Evolutionary conservation across 192 early-diverging fungal genomes (phyloP), one percentile per base, ranked within the genome.

Genomic region (Cetraspora pellucida): DNA sequence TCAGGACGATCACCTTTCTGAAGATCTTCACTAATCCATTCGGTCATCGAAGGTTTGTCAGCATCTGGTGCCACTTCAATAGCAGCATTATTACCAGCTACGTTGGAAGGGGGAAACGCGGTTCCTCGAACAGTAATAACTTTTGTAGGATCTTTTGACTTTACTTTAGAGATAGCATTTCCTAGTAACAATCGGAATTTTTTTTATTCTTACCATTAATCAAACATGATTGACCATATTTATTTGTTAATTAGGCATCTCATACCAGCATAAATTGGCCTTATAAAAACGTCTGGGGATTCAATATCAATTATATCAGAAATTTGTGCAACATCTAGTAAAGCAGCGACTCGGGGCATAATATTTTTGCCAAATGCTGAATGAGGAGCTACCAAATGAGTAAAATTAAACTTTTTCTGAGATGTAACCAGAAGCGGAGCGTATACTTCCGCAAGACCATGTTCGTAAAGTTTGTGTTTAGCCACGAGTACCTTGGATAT

Each of bases 161-260:
- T 93, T 74, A 99, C 97, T 0, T 92, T 97, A 47, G 97, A 96
- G 84, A 99, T 92, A 23, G 96, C 97, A 79, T 99, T 99, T 74
- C 94, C 92, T 93, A 54, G 11, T 54, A 19, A 17, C 17, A 52
- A 17, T 54, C 4, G 16, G 5, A 54, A 54, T 19, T 4, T 19
- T 52, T 16, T 16, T 16, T 52, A 9, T 16, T 52, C n/a, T n/a
- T n/a, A n/a, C n/a, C n/a, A 52, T 19, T 54, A 4, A 54, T 54
- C 13, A 54, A 54, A 17, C 9, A 54, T 13, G 0, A 54, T 19
- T 19, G 19, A 54, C 5, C 13, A 52, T 52, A 52, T 0, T 52
- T 52, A 52, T 17, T 17, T 19, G 19, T 52, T 52, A 17, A 52
- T 52, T 17, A 13, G 2, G 7, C 17, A 43, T 45, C 46, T 58